Conservation (phyloP, 805 yeast species). For the Teunomyces pallodes region DNA sequence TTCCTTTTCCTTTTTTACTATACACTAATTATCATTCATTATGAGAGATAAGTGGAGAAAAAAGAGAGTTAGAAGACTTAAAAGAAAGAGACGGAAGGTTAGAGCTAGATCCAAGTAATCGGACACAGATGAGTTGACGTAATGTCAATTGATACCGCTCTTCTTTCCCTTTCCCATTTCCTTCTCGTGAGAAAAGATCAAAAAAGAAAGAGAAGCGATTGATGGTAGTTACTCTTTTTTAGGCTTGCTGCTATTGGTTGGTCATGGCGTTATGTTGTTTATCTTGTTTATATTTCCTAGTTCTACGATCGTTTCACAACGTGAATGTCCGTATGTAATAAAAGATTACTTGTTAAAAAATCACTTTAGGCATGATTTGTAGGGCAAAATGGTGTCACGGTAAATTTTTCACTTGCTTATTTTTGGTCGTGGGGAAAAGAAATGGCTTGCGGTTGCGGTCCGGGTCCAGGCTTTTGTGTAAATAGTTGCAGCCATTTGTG, state of each 20-base stretch:
- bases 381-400: neutral
- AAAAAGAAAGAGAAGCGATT: neutral
- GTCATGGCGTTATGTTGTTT: slow-evolving; percentile 2
- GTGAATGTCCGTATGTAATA: slow-evolving; percentile 14
- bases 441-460: neutral
- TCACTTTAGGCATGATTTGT: neutral
- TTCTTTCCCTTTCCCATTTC: neutral
- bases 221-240: slow-evolving; percentile 1
- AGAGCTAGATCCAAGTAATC: slow-evolving; percentile 99
- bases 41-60: slow-evolving; percentile 99
- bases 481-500: slow-evolving; percentile 18
- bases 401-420: neutral
- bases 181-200: no score
- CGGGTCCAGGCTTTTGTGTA: neutral
- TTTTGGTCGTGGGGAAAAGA: neutral
- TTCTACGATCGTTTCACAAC: slow-evolving; percentile 5
- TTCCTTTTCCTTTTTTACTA: slow-evolving; percentile 11
- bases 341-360: neutral
- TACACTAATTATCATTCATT: slow-evolving; percentile 35
- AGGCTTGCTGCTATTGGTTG: slow-evolving; percentile 6
- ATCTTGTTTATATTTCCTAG: slow-evolving; percentile 4
- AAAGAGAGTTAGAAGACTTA: slow-evolving; percentile 99
- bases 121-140: slow-evolving; percentile 26
- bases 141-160: slow-evolving; percentile 3
- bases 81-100: slow-evolving; percentile 99